Evolutionary conservation across 208 protist genomes (phyloP).

Genomic region (Kentomonas sorsogonicus): DNA sequence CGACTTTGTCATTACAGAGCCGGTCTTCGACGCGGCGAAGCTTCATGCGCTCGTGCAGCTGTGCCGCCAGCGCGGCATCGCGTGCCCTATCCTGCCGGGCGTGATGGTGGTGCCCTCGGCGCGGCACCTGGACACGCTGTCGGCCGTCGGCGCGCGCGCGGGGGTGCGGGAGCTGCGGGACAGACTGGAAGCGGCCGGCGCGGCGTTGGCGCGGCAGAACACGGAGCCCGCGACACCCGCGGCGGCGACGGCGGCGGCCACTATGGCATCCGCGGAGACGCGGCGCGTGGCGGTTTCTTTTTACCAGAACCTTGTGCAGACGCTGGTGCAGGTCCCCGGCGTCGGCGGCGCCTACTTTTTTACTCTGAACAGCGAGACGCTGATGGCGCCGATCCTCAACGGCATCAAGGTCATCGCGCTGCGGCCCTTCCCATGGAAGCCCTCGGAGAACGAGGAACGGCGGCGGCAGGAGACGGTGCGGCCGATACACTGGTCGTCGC

Average conservation of each 20-base stretch:
- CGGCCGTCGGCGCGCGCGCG: conserved; percentile 20
- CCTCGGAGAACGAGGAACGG: conserved; percentile 44
- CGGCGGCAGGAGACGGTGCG: conserved; percentile 62
- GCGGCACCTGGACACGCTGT: conserved; percentile 44
- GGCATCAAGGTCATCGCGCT: conserved; percentile 31
- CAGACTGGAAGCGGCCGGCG: neutral
- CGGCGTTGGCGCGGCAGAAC: conserved; percentile 48
- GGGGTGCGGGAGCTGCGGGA: no score
- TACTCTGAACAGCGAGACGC: conserved; percentile 91
- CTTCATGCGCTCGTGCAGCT: no score
- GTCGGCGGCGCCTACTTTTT: conserved; percentile 91
- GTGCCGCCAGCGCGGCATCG: conserved; percentile 75
- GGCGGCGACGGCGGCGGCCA: neutral
- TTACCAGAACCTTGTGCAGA: conserved; percentile 67
- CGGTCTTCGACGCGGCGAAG: conserved; percentile 84
- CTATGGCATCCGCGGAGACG: conserved; percentile 52
- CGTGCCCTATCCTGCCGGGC: conserved; percentile 82
- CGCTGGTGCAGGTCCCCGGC: conserved; percentile 64
- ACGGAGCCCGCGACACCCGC: neutral
- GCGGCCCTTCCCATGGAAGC: conserved; percentile 45
- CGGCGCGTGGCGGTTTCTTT: conserved; percentile 22
- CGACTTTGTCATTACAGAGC: conserved; percentile 93
- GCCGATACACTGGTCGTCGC: conserved; percentile 90
- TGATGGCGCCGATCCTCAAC: conserved; percentile 55
- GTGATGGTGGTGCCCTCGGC: conserved; percentile 74